Percentiles rank a stretch among this genome's conserved stretches.
Evolutionary conservation across 2,329 filamentous ascomycete genomes (phyloP).

Genomic region (Xylaria sp.): DNA sequence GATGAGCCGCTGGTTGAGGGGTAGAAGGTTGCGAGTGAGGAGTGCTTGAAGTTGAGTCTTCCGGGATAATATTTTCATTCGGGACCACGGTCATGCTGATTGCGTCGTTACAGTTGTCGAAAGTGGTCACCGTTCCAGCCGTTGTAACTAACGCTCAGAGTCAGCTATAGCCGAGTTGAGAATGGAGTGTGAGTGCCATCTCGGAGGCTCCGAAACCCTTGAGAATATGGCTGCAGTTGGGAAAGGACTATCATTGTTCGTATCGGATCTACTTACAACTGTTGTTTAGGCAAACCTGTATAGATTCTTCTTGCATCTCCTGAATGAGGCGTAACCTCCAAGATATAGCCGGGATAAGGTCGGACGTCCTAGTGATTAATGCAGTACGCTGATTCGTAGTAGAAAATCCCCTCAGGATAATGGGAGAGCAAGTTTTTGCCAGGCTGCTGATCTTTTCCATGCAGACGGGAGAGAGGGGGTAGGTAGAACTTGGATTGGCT

Average conservation of each 20-base stretch:
- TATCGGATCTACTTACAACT: constrained; percentile 1
- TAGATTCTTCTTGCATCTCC: constrained; percentile 13
- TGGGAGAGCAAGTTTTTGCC: constrained; percentile 61
- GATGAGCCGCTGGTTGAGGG: constrained; percentile 11
- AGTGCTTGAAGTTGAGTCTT: constrained; percentile 9
- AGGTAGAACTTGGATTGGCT: constrained; percentile 44
- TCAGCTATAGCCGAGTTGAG: background rate
- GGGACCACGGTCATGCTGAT: constrained; percentile 1
- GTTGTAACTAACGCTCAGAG: background rate
- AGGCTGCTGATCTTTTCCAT: constrained; percentile 58
- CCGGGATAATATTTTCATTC: background rate
- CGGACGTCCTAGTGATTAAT: constrained; percentile 15
- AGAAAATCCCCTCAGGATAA: constrained; percentile 62
- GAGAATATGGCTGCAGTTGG: background rate
- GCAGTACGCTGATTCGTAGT: constrained; percentile 7
- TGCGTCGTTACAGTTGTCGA: constrained; percentile 17
- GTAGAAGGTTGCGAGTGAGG: constrained; percentile 28
- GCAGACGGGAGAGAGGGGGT: constrained; percentile 56
- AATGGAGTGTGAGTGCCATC: background rate
- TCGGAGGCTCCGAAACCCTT: background rate
- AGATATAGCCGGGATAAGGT: background rate
- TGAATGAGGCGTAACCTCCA: constrained; percentile 7
- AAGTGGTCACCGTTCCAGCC: constrained; percentile 18
- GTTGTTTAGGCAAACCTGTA: constrained; percentile 1
- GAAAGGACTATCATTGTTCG: too few species aligned